A percentile compares a stretch with the other conserved stretches of the same genome.
phyloP scores from a whole-genome alignment of 1,284 basidiomycete species.

The Singerocomus rubriflavus region DNA sequence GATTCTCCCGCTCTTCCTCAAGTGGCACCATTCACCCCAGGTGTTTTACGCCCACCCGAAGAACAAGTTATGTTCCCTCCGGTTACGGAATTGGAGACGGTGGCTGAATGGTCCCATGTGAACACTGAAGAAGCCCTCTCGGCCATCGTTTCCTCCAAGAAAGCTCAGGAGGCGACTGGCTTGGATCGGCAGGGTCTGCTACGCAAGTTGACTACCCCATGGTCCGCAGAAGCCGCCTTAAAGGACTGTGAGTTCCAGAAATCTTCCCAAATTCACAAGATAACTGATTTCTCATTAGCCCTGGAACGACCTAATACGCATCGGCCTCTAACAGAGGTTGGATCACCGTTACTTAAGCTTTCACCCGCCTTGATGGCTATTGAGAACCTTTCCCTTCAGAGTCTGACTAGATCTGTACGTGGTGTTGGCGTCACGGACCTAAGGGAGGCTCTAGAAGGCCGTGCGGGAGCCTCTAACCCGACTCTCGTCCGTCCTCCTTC shows the following conservation, averaged over 20 bases:
- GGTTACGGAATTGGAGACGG: slow-evolving; percentile 15
- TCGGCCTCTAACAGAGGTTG: slow-evolving; percentile 60
- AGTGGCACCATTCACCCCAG: slow-evolving; percentile 28
- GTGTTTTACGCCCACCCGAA: slow-evolving; percentile 32
- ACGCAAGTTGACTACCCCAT: slow-evolving; percentile 52
- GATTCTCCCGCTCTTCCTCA: slow-evolving; percentile 34
- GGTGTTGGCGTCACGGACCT: slow-evolving; percentile 84
- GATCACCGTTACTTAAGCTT: slow-evolving; percentile 71
- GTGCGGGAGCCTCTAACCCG: slow-evolving; percentile 75
- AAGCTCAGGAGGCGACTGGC: slow-evolving; percentile 62
- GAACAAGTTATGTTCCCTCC: slow-evolving; percentile 29
- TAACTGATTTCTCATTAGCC: slow-evolving; percentile 35
- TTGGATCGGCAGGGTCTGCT: slow-evolving; percentile 56
- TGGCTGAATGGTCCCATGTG: slow-evolving; percentile 37
- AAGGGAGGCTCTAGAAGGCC: slow-evolving; percentile 80
- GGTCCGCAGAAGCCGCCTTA: slow-evolving; percentile 76
- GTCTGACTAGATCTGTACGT: slow-evolving; percentile 67
- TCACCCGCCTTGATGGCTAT: slow-evolving; percentile 85
- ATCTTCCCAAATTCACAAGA: slow-evolving; percentile 4
- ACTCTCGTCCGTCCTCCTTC: slow-evolving; percentile 62
- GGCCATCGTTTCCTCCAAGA: slow-evolving; percentile 48
- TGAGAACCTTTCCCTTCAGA: slow-evolving; percentile 82
- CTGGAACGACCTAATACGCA: slow-evolving; percentile 59
- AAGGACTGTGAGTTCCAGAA: slow-evolving; percentile 61
- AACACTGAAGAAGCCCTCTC: slow-evolving; percentile 53